phyloP scores from a whole-genome alignment of 495 filamentous ascomycete genomes.

The Symbiotaphrina buchneri region DNA sequence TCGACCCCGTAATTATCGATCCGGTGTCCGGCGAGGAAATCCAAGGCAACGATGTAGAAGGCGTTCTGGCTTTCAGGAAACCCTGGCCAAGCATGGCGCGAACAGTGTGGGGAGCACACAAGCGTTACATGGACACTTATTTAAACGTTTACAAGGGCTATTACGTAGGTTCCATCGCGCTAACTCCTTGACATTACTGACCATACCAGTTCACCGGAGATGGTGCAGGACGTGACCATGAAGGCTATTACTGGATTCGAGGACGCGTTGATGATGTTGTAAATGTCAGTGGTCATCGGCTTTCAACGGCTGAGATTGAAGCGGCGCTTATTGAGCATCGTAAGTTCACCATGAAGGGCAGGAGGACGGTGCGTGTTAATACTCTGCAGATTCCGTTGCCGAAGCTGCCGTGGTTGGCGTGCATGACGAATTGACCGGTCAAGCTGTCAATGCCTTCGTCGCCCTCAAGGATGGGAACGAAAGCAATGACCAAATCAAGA shows the following conservation, averaged over 20 bases:
- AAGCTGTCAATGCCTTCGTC: slow-evolving; percentile 95
- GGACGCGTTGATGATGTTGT: slow-evolving; percentile 97
- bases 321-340: slow-evolving; percentile 84
- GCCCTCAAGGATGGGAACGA: slow-evolving; percentile 74
- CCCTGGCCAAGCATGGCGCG: slow-evolving; percentile 98
- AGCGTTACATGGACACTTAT: slow-evolving; percentile 97
- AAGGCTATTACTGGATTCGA: slow-evolving; percentile 99
- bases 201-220: slow-evolving; percentile 76
- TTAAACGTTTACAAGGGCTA: slow-evolving; percentile 95
- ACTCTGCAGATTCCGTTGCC: slow-evolving; percentile 37
- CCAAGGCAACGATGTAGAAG: slow-evolving; percentile 90
- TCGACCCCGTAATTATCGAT: slow-evolving; percentile 95
- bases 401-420: slow-evolving; percentile 95
- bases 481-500: slow-evolving; percentile 57
- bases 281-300: slow-evolving; percentile 86
- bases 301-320: slow-evolving; percentile 96
- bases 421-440: slow-evolving; percentile 78
- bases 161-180: slow-evolving; percentile 42
- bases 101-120: slow-evolving; percentile 95
- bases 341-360: slow-evolving; percentile 14
- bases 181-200: slow-evolving; percentile 13
- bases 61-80: slow-evolving; percentile 94
- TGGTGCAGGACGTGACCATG: slow-evolving; percentile 89
- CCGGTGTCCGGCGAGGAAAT: slow-evolving; percentile 89
- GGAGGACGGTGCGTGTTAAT: slow-evolving; percentile 1